Evolutionary conservation across 768 basidiomycete genomes (phyloP).

Genomic region (Dentipellis fragilis): DNA sequence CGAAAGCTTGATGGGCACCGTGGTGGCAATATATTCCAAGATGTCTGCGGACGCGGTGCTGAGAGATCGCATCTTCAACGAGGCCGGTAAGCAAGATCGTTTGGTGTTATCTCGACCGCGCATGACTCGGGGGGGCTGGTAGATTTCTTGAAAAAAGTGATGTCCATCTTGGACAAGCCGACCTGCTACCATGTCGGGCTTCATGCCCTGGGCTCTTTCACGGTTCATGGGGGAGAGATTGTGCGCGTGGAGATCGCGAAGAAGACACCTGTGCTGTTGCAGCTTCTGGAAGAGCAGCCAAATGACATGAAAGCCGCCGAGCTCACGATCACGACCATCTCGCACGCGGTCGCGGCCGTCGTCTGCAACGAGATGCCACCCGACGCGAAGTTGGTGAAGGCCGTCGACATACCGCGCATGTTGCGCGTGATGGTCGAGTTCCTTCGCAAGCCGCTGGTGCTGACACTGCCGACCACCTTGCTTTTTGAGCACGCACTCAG

Average conservation of each 20-base stretch:
- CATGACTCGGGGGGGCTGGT: background rate
- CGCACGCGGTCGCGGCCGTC: slow-evolving; percentile 40
- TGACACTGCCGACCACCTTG: slow-evolving; percentile 20
- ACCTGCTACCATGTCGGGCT: background rate
- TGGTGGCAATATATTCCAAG: slow-evolving; percentile 52
- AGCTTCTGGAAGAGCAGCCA: slow-evolving; percentile 37
- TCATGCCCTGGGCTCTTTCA: background rate
- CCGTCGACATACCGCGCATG: slow-evolving; percentile 28
- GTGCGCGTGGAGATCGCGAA: slow-evolving; percentile 1
- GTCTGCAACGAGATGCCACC: slow-evolving; percentile 29
- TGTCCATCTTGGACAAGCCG: background rate
- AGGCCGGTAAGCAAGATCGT: slow-evolving; percentile 28
- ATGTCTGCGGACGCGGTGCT: slow-evolving; percentile 53
- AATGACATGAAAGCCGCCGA: slow-evolving; percentile 42
- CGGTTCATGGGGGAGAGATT: background rate
- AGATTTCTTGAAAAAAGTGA: background rate
- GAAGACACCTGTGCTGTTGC: slow-evolving; percentile 25
- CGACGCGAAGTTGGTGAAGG: slow-evolving; percentile 26
- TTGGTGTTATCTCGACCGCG: no score
- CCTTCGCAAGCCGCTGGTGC: slow-evolving; percentile 29
- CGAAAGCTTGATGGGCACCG: slow-evolving; percentile 33
- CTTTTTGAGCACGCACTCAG: slow-evolving; percentile 45
- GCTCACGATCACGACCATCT: slow-evolving; percentile 38
- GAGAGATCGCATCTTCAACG: slow-evolving; percentile 48
- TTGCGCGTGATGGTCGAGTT: slow-evolving; percentile 31